A percentile compares a stretch with the other conserved stretches of the same genome.
Evolutionary conservation across 169 alveolate genomes (phyloP).

Genomic region (Cryptosporidium viatorum): DNA sequence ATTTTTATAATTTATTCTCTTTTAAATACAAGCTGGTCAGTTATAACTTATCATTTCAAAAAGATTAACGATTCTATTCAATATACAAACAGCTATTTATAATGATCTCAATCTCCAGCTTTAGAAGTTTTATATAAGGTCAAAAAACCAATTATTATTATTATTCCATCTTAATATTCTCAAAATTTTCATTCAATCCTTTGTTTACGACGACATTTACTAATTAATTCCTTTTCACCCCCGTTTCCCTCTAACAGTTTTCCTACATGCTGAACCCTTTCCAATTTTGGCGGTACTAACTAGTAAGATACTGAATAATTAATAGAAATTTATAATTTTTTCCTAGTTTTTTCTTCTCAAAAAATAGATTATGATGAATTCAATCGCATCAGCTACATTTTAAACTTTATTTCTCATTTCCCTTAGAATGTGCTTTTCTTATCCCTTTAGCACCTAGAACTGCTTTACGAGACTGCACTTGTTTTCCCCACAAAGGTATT

Average conservation of each 20-base stretch:
- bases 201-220: conserved; percentile 59
- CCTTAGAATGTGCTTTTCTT: neutral
- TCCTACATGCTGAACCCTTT: conserved; percentile 50
- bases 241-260: conserved; percentile 64
- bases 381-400: neutral
- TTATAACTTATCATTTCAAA: conserved; percentile 11
- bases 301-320: conserved; percentile 33
- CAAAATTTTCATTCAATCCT: conserved; percentile 7
- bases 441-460: neutral
- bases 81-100: neutral
- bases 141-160: conserved; percentile 1
- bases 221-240: conserved; percentile 43
- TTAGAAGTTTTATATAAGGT: neutral
- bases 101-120: neutral
- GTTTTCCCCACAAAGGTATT: conserved; percentile 1
- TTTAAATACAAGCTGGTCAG: neutral
- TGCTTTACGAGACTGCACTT: conserved; percentile 6
- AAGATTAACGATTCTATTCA: neutral
- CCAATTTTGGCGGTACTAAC: conserved; percentile 49
- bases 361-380: neutral
- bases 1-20: neutral
- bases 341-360: neutral
- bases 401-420: neutral
- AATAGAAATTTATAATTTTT: conserved; percentile 5
- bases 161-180: conserved; percentile 19